Conservation (phyloP, 768 basidiomycete genomes). For the Boletellus emodensis region DNA sequence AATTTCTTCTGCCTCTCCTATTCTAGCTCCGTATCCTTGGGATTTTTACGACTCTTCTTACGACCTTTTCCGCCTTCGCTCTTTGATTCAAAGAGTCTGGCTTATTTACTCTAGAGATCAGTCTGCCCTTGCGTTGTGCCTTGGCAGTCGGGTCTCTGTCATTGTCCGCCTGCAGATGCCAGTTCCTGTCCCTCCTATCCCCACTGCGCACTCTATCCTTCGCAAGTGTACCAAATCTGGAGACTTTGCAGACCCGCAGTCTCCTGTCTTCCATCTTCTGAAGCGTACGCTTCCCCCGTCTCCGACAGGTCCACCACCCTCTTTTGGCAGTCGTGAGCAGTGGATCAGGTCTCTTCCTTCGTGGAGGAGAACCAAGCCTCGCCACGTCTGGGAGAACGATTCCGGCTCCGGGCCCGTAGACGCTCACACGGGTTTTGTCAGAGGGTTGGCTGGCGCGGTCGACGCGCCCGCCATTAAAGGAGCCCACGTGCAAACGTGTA, state of each 20-base stretch:
- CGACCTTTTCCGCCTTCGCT: conserved; percentile 47
- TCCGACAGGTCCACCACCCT: conserved; percentile 58
- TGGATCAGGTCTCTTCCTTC: conserved; percentile 69
- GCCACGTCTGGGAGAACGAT: conserved; percentile 63
- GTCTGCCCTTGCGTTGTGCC: conserved; percentile 42
- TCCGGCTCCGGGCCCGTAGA: conserved; percentile 5
- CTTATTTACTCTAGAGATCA: conserved; percentile 39
- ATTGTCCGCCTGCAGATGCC: conserved; percentile 66
- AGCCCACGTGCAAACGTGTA: conserved; percentile 77
- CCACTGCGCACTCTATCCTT: conserved; percentile 60
- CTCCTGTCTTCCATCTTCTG: conserved; percentile 50
- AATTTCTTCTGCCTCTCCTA: conserved; percentile 29
- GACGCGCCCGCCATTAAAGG: conserved; percentile 85
- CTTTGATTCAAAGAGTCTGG: conserved; percentile 38
- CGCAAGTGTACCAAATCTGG: conserved; percentile 53
- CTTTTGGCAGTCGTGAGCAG: conserved; percentile 64
- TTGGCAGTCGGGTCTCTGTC: conserved; percentile 40
- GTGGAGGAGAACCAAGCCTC: conserved; percentile 67
- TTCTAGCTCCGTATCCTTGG: conserved; percentile 24
- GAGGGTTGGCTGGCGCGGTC: conserved; percentile 72
- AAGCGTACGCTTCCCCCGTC: conserved; percentile 57
- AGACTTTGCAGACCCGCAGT: conserved; percentile 33
- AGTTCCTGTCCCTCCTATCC: conserved; percentile 71
- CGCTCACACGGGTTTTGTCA: conserved; percentile 56
- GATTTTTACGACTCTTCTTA: conserved; percentile 65